A percentile compares a stretch with the other conserved stretches of the same genome.
Evolutionary conservation across 2,329 filamentous ascomycete genomes (phyloP).

Genomic region (Hortaea sp.): DNA sequence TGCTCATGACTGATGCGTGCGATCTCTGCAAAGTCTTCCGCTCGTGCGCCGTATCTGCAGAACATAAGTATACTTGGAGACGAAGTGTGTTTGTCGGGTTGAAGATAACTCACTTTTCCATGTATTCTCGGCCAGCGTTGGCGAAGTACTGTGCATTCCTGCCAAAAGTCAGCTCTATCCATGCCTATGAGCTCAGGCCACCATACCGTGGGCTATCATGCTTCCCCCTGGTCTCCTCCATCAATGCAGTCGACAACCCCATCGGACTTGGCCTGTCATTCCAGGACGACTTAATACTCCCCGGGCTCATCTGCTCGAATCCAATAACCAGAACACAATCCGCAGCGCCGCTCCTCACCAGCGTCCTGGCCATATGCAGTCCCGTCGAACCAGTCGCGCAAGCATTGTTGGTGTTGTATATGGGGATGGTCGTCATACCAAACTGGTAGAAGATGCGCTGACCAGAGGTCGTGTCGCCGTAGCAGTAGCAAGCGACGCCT

Average conservation of each 20-base stretch:
- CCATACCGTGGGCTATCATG: constrained; percentile 11
- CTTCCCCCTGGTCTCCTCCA: constrained; percentile 20
- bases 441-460: constrained; percentile 98
- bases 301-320: constrained; percentile 96
- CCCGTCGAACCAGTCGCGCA: constrained; percentile 90
- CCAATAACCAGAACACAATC: constrained; percentile 77
- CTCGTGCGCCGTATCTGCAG: constrained; percentile 58
- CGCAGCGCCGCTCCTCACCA: constrained; percentile 69
- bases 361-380: constrained; percentile 68
- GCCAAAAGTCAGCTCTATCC: background rate
- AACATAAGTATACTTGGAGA: background rate
- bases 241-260: constrained; percentile 58
- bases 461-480: constrained; percentile 87
- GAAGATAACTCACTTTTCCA: constrained; percentile 55
- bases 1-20: constrained; percentile 86
- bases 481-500: constrained; percentile 92
- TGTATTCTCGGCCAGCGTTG: constrained; percentile 91
- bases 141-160: constrained; percentile 67
- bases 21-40: constrained; percentile 88
- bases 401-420: constrained; percentile 98
- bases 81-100: background rate
- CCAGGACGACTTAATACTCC: constrained; percentile 52
- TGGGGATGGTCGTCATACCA: constrained; percentile 89
- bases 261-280: constrained; percentile 68
- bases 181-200: background rate